Evolutionary conservation across 1,139 yeast species (phyloP), one percentile per base, ranked within the genome.

Genomic region (Pichia sp.): DNA sequence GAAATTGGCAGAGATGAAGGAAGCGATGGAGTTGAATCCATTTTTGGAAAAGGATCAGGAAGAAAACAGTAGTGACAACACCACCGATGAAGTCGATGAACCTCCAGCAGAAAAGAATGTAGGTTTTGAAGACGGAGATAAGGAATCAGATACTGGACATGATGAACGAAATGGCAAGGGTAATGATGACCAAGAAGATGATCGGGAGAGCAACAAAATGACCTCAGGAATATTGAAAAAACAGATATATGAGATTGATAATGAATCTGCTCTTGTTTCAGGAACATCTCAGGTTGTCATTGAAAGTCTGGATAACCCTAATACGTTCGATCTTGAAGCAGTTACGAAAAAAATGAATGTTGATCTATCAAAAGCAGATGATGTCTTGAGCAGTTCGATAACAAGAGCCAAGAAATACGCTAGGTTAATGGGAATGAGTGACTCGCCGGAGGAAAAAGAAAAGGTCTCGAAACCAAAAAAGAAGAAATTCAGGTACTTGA

Each of bases 401-500:
- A 76, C 79, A 51, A 75, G 86, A 62, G 93, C 93, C 46, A 80
- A 86, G 69, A 81, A 86, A 68, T 84, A 87, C 69, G 92, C 95
- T 14, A 80, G 79, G 52, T 73, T 83, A 46, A 74, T 83, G 60
- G 87, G 87, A 8, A 63, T 60, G 45, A 56, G 57, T 33, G 66
- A 61, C 9, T 16, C 52, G 6, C 48, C 55, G 31, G 52, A 52
- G 41, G 58, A 46, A 34, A 30, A 42, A 57, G 71, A 68, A 12
- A 59, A 55, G 40, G 48, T 53, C 50, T 67, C 65, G 49, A 76
- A 77, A 64, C 73, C 71, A 58, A 78, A 75, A 68, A 86, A 86
- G 78, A 88, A 87, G 79, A 90, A 89, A 77, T 89, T 90, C 67
- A 81, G 97, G 71, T 92, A 92, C 67, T 76, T 90, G 70, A 80